Base-by-base conservation (phyloP, 805 yeast genomes). In the Isabelozyma heimii region DNA sequence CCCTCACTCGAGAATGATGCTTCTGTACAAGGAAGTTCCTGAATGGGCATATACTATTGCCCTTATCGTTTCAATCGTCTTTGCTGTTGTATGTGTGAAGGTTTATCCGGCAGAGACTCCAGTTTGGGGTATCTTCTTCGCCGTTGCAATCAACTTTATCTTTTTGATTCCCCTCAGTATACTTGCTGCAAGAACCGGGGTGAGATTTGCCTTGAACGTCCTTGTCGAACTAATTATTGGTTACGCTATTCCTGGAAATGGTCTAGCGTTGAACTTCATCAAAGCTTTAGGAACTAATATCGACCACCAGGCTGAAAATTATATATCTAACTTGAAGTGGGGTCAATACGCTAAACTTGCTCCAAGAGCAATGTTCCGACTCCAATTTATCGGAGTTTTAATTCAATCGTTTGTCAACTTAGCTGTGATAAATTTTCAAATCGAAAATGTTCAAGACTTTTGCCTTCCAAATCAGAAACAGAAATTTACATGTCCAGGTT, bases 341-440 rank as follows among this genome's bases (percentile, higher is more conserved):
- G 88, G 81, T 2, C 87, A 84, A 49, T 85, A 85, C 58, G 64
- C 79, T 56, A 82, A 81, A 54, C 65, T 84, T 38, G 79, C 85
- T 0, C 89, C 88, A 6, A 70, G 84, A 52, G 69, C 81, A 1
- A 63, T 82, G 59, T 83, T 85, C 65, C 61, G 76, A 63, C 50
- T 53, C 37, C 72, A 68, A 55, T 47, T 68, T 27, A 47, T 62
- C 20, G 58, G 66, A 10, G 59, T 58, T 1, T 52, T 62, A 28
- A 47, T 67, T 12, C 46, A 56, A 24, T 55, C 66, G 0, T 63
- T 66, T 37, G 52, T 67, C 40, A 47, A 57, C 13, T 56, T 65
- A 45, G 70, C 60, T 10, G 66, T 63, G 14, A 51, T 66, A 35
- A 59, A 63, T 48, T 73, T 55, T 61, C 56, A 37, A 57, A 65